Conservation (phyloP, 345 rosid genomes). For the Citrus sp. region DNA sequence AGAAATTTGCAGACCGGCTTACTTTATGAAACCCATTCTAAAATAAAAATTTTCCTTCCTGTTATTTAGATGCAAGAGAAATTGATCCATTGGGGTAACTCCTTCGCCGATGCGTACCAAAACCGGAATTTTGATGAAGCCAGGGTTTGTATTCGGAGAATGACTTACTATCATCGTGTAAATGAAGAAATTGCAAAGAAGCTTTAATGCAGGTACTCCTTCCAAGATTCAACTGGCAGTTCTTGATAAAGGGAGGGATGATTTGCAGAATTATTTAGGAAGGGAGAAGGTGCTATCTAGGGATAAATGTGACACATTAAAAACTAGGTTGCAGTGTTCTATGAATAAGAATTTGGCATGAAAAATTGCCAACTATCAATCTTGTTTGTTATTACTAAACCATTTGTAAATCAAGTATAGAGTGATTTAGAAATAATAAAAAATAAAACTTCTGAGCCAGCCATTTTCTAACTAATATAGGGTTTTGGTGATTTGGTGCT, state of each 20-base stretch:
- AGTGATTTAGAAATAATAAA: background rate
- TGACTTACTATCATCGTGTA: slow-evolving; percentile 81
- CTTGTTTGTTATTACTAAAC: background rate
- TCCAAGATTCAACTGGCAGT: background rate
- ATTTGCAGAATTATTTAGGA: background rate
- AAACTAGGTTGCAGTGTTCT: background rate
- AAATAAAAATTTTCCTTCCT: background rate
- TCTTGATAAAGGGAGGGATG: background rate
- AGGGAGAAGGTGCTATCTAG: background rate
- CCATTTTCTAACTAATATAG: background rate
- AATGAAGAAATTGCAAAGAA: slow-evolving; percentile 77
- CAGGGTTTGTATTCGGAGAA: slow-evolving; percentile 59
- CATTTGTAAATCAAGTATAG: background rate
- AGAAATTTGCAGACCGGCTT: background rate
- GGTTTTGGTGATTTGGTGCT: background rate
- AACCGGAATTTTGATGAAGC: slow-evolving; percentile 67
- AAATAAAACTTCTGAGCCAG: background rate
- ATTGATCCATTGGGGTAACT: slow-evolving; percentile 54
- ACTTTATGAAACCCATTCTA: background rate
- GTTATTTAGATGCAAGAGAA: slow-evolving; percentile 60
- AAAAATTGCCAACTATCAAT: background rate
- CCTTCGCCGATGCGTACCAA: slow-evolving; percentile 54
- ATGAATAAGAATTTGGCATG: too few relatives aligned
- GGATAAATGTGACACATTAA: background rate
- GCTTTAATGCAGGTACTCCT: slow-evolving; percentile 43